Evolutionary conservation across 345 rosid species (phyloP), one percentile per base, ranked within the genome.

Genomic region (Geranium rotundifolium): DNA sequence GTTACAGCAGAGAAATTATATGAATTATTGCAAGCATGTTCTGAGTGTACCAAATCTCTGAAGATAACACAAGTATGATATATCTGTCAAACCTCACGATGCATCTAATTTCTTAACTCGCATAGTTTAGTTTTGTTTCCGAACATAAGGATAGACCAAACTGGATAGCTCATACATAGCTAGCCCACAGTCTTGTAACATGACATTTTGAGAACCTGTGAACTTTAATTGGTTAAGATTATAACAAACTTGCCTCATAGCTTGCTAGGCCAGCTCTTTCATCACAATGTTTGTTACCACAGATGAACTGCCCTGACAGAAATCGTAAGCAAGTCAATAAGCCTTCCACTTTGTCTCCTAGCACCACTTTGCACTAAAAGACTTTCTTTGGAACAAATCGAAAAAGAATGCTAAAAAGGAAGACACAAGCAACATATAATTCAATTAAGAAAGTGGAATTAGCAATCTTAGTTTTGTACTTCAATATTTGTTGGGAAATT

Each of bases 211-310:
- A 37, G 54, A 8, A 27, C 3, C 27, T 20, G 49, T 20, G 37
- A 31, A 56, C 4, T 13, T 20, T 37, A 29, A 65, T 61, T 58
- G 65, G 34, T 31, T 39, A 19, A 46, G 60, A 50, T 72, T 27
- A 7, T 7, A 13, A 52, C 14, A 49, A 13, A 60, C 86, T 80
- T 83, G 73, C 99, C 99, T 93, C 99, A 63, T 93, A 93, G 77
- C 97, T 86, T 72, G 92, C 85, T 57, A 90, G 72, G 37, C 79
- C 86, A 52, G 84, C 80, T 67, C 75, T 84, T 63, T 67, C 79
- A 70, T 86, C 81, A 72, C 97, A 93, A 39, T 87, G 95, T 76
- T 93, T 93, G 85, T 82, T 90, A 59, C 99, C 99, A 75, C 97
- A 90, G 69, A 77, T 41, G 78, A 86, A 90, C 89, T 90, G 97